Evolutionary conservation across 2,329 filamentous ascomycete genomes (phyloP).

Genomic region (Botrytis pseudocinerea): DNA sequence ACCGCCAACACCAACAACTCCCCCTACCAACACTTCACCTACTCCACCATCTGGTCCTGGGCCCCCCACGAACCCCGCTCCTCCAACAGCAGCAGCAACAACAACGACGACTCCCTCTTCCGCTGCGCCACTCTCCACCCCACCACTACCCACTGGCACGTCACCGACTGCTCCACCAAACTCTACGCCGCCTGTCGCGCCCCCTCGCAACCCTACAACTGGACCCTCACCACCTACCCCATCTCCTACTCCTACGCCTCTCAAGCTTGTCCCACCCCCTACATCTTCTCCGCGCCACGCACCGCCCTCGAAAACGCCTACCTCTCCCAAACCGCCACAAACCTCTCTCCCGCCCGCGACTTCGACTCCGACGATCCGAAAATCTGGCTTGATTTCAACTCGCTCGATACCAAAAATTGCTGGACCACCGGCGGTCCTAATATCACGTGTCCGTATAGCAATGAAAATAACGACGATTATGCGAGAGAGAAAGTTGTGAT

Average conservation of each 20-base stretch:
- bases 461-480: slow-evolving; percentile 41
- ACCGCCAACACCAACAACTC: slow-evolving; percentile 51
- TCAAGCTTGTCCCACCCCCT: slow-evolving; percentile 50
- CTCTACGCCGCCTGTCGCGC: slow-evolving; percentile 59
- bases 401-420: slow-evolving; percentile 55
- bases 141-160: slow-evolving; percentile 54
- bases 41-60: slow-evolving; percentile 60
- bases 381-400: slow-evolving; percentile 63
- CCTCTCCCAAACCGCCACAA: slow-evolving; percentile 43
- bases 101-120: slow-evolving; percentile 40
- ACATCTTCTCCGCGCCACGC: slow-evolving; percentile 57
- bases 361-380: slow-evolving; percentile 36
- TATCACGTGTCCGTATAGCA: slow-evolving; percentile 58
- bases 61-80: slow-evolving; percentile 53
- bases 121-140: slow-evolving; percentile 56
- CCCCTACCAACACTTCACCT: slow-evolving; percentile 53
- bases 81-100: slow-evolving; percentile 33
- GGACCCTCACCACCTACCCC: slow-evolving; percentile 50
- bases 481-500: slow-evolving; percentile 49
- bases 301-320: slow-evolving; percentile 65
- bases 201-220: slow-evolving; percentile 54
- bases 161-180: slow-evolving; percentile 53
- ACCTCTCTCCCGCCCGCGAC: background rate
- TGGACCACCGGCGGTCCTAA: slow-evolving; percentile 60
- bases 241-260: slow-evolving; percentile 48